These are phyloP conservation scores for Podospora didyma DNA, from an alignment of 495 filamentous ascomycete species.

Conservation along the genomic window DNA sequence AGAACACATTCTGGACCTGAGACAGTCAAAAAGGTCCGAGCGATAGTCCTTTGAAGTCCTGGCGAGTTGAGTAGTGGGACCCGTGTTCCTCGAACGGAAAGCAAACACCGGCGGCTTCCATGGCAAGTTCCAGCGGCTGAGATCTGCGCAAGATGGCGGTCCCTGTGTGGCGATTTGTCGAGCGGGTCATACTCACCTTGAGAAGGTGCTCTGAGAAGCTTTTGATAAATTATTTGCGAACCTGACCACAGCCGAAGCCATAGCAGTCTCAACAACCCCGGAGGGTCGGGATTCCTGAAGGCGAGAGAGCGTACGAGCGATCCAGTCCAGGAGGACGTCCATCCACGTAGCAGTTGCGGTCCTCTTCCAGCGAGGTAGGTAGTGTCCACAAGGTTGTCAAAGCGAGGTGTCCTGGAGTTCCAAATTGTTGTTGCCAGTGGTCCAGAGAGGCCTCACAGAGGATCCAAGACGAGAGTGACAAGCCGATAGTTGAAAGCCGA, in stretches of 20 bases:
- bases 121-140: constrained; percentile 2
- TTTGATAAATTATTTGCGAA: constrained; percentile 7
- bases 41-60: constrained; percentile 1
- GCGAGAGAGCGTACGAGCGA: neutral
- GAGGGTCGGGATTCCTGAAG: neutral
- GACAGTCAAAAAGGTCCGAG: constrained; percentile 7
- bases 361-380: no score
- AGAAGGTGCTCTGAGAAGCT: constrained; percentile 9
- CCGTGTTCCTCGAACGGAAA: constrained; percentile 2
- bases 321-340: constrained; percentile 10
- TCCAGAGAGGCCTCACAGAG: constrained; percentile 23
- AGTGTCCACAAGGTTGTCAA: neutral
- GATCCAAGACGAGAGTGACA: constrained; percentile 1
- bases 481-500: constrained; percentile 2
- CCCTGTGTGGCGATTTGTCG: constrained; percentile 8
- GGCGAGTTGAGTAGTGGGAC: neutral
- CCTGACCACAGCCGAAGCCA: neutral
- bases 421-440: neutral
- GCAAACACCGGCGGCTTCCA: neutral
- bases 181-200: constrained; percentile 18
- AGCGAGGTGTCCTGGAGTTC: constrained; percentile 4
- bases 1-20: constrained; percentile 6
- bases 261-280: constrained; percentile 3
- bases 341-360: neutral
- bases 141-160: neutral